Evolutionary conservation across 2,329 filamentous ascomycete genomes (phyloP), one percentile per base, ranked within the genome.

Genomic region (Penicillium sp.): DNA sequence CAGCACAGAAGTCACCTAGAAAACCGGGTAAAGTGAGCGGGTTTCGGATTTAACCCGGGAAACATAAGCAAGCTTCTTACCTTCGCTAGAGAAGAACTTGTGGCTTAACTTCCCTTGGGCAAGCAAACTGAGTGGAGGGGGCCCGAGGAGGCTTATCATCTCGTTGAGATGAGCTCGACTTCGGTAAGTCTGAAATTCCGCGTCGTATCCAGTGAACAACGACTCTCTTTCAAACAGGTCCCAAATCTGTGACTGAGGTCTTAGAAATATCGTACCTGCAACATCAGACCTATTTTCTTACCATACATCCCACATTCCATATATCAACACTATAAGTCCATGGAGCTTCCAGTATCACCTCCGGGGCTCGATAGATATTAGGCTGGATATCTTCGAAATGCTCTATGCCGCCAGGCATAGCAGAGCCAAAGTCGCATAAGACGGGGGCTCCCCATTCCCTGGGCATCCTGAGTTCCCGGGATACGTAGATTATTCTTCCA

Each of bases 281-380:
- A 10, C 38, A 50, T 54, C 35, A 45, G 25, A 27, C 5, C 4
- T 25, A 25, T 7, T 49, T 22, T 34, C 70, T 64, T 65, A 78
- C 75, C 77, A 80, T 72, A 46, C 72, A 75, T 8, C 76, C 77
- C 3, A 70, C 67, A 48, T 76, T 78, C 77, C 77, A 81, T 44
- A 81, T 75, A 61, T 81, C 77, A 12, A 77, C 65, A 14, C 68
- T 64, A 43, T 73, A 76, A 0, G 64, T 64, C 77, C 77, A 80
- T 1, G 71, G 68, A 3, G 57, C 64, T 57, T 68, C 56, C 0
- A 80, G 49, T 4, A 80, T 77, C 8, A 80, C 75, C 51, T 81
- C 68, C 7, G 68, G 68, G 14, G 68, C 64, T 43, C 65, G 63
- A 45, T 70, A 71, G 18, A 68, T 64, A 51, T 67, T 44, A 18